phyloP scores from a whole-genome alignment of 2,329 filamentous ascomycete genomes.

The Phoma sp. region DNA sequence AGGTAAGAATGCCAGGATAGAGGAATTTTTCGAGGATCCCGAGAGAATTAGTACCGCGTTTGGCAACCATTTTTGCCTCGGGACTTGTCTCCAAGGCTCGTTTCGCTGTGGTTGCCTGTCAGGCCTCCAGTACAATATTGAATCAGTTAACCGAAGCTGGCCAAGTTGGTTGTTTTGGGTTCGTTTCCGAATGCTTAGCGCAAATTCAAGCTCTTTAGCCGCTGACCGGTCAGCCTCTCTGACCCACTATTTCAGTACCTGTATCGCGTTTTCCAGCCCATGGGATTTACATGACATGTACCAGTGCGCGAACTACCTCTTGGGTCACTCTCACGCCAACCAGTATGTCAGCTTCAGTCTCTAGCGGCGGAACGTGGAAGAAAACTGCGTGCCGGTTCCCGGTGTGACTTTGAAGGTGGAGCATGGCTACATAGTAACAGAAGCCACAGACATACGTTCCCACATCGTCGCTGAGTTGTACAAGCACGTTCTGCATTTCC shows the following conservation, averaged over 20 bases:
- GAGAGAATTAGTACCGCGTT: constrained; percentile 4
- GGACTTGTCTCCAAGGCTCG: constrained; percentile 3
- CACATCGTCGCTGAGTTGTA: constrained; percentile 50
- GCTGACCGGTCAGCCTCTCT: constrained; percentile 15
- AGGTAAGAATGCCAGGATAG: not conserved
- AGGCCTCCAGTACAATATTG: constrained; percentile 20
- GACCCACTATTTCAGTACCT: constrained; percentile 5
- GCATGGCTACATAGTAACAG: constrained; percentile 52
- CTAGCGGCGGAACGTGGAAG: constrained; percentile 52
- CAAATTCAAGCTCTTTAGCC: constrained; percentile 7
- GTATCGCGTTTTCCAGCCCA: constrained; percentile 10
- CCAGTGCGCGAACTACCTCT: constrained; percentile 19
- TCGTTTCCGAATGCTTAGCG: constrained; percentile 11
- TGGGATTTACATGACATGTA: constrained; percentile 7
- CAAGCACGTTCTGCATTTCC: constrained; percentile 31
- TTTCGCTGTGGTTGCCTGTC: constrained; percentile 14
- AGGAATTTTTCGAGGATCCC: not conserved
- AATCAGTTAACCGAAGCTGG: constrained; percentile 1
- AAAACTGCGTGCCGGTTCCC: constrained; percentile 46
- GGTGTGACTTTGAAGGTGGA: constrained; percentile 31
- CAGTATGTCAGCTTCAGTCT: constrained; percentile 40
- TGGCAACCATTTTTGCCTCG: constrained; percentile 8
- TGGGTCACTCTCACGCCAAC: constrained; percentile 41
- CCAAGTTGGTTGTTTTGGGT: constrained; percentile 2
- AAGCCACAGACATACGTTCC: constrained; percentile 56